These are phyloP conservation scores for Naumovozyma castellii DNA, from an alignment of 805 yeast genomes.

Conservation along the genomic window DNA sequence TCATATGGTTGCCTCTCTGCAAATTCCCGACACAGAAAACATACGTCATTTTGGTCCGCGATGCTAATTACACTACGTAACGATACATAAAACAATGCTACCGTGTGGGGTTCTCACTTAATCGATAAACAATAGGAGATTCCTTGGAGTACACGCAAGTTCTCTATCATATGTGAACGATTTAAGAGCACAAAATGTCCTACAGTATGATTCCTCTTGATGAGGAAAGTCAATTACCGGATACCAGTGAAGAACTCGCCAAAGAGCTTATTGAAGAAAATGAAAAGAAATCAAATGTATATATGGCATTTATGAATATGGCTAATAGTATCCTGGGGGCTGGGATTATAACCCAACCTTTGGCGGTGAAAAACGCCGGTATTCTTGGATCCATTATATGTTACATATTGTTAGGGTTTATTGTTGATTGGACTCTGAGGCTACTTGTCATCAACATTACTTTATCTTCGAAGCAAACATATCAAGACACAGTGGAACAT, in stretches of 20 bases:
- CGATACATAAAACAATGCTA: too few relatives aligned
- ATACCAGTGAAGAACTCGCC: conserved; percentile 4
- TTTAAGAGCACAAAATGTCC: too few relatives aligned
- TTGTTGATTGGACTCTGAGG: conserved; percentile 83
- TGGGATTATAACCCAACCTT: conserved; percentile 90
- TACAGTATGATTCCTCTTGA: not conserved
- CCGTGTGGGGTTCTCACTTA: too few relatives aligned
- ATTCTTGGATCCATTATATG: conserved; percentile 60
- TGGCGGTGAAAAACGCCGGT: conserved; percentile 76
- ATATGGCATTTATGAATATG: conserved; percentile 94
- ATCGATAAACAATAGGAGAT: too few relatives aligned
- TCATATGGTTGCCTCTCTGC: too few relatives aligned
- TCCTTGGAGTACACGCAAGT: too few relatives aligned
- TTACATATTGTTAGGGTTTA: conserved; percentile 48
- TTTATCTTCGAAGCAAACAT: conserved; percentile 63
- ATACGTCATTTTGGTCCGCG: too few relatives aligned
- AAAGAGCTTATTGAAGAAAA: conserved; percentile 13
- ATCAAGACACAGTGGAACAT: conserved; percentile 74
- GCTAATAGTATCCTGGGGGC: conserved; percentile 93
- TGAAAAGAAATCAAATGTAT: conserved; percentile 46
- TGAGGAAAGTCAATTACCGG: not conserved
- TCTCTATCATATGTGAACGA: too few relatives aligned
- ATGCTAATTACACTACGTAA: too few relatives aligned
- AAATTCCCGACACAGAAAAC: too few relatives aligned
- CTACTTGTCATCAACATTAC: conserved; percentile 76